Evolutionary conservation across 441 rosid genomes (phyloP).

Genomic region (Populus hybrid): DNA sequence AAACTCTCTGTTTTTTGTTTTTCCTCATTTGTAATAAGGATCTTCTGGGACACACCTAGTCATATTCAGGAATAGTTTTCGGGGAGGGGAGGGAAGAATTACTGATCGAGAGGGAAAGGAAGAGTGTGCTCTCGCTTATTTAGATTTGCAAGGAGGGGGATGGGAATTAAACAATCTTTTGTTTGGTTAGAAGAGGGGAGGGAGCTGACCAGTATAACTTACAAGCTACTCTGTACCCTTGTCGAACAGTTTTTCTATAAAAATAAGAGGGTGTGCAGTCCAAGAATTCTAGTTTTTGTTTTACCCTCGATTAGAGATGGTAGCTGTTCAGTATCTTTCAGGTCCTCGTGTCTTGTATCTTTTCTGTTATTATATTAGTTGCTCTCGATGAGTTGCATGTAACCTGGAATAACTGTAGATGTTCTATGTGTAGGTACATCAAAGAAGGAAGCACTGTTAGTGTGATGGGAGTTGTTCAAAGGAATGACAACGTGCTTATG

Average conservation of each 20-base stretch:
- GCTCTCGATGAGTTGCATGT: not conserved
- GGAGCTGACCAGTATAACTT: not conserved
- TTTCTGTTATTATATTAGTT: not conserved
- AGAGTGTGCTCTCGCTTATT: not conserved
- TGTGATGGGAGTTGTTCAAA: conserved; percentile 96
- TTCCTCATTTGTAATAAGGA: not conserved
- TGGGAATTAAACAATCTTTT: not conserved
- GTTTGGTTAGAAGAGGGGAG: not conserved
- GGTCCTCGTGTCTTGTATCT: not conserved
- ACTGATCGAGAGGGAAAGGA: not conserved
- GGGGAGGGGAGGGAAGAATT: not conserved
- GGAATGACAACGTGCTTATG: conserved; percentile 96
- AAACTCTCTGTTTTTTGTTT: not conserved
- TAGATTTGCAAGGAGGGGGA: not conserved
- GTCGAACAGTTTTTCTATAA: not conserved
- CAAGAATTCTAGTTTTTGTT: not conserved
- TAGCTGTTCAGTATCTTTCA: not conserved
- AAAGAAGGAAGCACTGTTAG: conserved; percentile 99
- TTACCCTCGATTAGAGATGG: not conserved
- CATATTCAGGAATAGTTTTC: too few species aligned
- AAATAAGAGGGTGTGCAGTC: not conserved
- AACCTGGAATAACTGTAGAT: not conserved
- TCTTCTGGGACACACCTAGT: not conserved
- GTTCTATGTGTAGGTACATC: conserved; percentile 55
- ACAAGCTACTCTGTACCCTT: not conserved